phyloP scores from a whole-genome alignment of 2,329 filamentous ascomycete genomes.

The Talaromyces sp. region DNA sequence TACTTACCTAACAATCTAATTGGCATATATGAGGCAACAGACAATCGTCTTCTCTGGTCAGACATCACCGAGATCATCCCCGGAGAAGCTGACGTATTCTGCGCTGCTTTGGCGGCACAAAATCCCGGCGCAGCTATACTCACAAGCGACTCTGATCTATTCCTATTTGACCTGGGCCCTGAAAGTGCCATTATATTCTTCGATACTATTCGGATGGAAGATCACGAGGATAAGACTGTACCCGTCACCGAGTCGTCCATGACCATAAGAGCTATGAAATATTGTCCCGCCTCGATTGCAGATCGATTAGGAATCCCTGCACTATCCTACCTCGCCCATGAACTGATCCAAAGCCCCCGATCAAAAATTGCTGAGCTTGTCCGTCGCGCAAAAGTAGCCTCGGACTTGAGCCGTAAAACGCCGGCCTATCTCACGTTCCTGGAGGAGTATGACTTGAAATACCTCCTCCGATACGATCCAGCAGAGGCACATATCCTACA shows the following conservation, averaged over 20 bases:
- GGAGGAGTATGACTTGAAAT: conserved; percentile 31
- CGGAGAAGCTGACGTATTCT: conserved; percentile 80
- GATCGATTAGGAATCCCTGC: conserved; percentile 29
- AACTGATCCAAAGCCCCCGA: conserved; percentile 30
- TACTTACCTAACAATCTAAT: conserved; percentile 14
- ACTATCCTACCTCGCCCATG: conserved; percentile 37
- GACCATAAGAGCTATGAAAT: conserved; percentile 28
- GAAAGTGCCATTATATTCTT: conserved; percentile 64
- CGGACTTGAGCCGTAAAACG: conserved; percentile 15
- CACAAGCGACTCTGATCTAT: conserved; percentile 81
- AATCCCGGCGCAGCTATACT: conserved; percentile 55
- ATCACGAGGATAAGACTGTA: conserved; percentile 11
- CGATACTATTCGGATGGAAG: conserved; percentile 51
- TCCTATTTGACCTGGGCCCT: conserved; percentile 64
- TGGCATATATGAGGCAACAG: conserved; percentile 20
- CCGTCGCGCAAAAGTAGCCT: conserved; percentile 25
- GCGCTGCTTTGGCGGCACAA: conserved; percentile 59
- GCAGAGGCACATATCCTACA: conserved; percentile 14
- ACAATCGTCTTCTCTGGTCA: conserved; percentile 28
- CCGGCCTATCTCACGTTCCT: conserved; percentile 28
- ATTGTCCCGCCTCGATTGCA: conserved; percentile 36
- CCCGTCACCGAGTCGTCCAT: conserved; percentile 19
- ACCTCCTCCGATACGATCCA: conserved; percentile 5
- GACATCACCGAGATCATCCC: conserved; percentile 57
- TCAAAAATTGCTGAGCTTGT: conserved; percentile 28